Percentiles rank a stretch among this genome's conserved stretches.
These are phyloP conservation scores for Penicillium paradoxum DNA, from an alignment of 495 filamentous ascomycete species.

Conservation along the genomic window DNA sequence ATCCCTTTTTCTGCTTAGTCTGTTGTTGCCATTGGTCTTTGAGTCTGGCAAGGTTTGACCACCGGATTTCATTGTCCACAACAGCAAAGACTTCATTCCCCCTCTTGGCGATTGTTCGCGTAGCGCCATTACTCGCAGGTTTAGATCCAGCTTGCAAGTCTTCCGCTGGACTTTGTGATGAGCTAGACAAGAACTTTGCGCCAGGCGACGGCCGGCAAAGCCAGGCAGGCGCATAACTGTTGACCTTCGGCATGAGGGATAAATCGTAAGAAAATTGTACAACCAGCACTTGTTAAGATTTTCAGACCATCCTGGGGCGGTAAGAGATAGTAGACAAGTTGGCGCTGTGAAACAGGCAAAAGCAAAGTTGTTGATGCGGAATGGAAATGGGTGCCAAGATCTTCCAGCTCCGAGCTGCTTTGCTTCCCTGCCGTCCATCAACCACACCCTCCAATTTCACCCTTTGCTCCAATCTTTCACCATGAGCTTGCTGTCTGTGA, in stretches of 20 bases:
- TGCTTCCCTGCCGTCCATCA: conserved; percentile 11
- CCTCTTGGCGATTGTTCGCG: conserved; percentile 64
- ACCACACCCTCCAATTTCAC: conserved; percentile 1
- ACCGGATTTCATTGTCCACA: conserved; percentile 78
- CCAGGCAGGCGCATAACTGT: conserved; percentile 79
- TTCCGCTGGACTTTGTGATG: conserved; percentile 29
- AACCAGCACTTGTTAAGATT: background rate
- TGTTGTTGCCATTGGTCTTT: conserved; percentile 65
- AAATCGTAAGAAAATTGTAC: background rate
- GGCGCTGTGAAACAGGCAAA: conserved; percentile 1
- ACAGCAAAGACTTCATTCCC: conserved; percentile 80
- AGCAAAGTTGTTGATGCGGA: conserved; percentile 19
- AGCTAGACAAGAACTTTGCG: conserved; percentile 60
- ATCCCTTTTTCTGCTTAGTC: conserved; percentile 29
- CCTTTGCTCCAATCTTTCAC: conserved; percentile 1
- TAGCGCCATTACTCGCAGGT: conserved; percentile 48
- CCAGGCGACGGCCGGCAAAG: conserved; percentile 69
- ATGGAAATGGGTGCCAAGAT: conserved; percentile 25
- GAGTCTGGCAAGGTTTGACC: conserved; percentile 70
- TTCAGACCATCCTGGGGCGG: conserved; percentile 6
- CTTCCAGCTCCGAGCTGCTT: conserved; percentile 27
- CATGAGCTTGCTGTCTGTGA: conserved; percentile 25
- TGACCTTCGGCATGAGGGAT: conserved; percentile 66
- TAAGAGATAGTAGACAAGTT: background rate
- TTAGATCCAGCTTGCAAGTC: conserved; percentile 33